Conservation (phyloP, 805 yeast genomes). For the Cyberlindnera galapagoensis region DNA sequence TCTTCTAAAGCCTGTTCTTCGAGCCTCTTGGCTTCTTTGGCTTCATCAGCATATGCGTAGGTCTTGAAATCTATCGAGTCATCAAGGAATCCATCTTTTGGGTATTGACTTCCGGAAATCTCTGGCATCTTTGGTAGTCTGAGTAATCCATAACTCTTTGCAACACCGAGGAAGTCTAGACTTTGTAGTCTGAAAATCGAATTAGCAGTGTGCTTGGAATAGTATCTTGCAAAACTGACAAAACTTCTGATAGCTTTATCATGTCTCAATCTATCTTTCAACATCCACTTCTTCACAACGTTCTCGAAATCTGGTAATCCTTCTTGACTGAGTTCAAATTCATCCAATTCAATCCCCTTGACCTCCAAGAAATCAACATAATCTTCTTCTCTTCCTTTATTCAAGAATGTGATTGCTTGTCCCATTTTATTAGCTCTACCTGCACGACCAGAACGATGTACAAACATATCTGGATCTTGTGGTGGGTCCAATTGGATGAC, state of each 20-base stretch:
- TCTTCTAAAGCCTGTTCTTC: constrained; percentile 46
- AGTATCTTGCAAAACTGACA: constrained; percentile 77
- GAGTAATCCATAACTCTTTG: constrained; percentile 70
- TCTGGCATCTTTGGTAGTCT: constrained; percentile 96
- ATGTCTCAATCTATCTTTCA: constrained; percentile 72
- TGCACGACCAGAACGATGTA: constrained; percentile 93
- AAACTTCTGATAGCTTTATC: constrained; percentile 76
- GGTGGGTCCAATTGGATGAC: constrained; percentile 97
- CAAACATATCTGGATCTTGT: constrained; percentile 81
- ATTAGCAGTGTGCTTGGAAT: constrained; percentile 80
- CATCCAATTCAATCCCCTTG: constrained; percentile 49
- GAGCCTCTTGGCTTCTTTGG: constrained; percentile 56
- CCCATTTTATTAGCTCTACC: constrained; percentile 89
- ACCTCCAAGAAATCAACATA: constrained; percentile 77
- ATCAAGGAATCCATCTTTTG: constrained; percentile 72
- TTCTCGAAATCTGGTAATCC: constrained; percentile 14
- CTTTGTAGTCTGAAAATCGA: constrained; percentile 76
- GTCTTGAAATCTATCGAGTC: constrained; percentile 33
- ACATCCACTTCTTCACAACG: constrained; percentile 43
- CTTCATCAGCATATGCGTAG: constrained; percentile 56
- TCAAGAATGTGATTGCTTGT: constrained; percentile 66
- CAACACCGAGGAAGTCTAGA: constrained; percentile 67
- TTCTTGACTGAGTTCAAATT: constrained; percentile 24
- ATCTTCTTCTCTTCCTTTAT: constrained; percentile 72
- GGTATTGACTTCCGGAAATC: constrained; percentile 45